Evolutionary conservation across 2,329 filamentous ascomycete species (phyloP), one percentile per base, ranked within the genome.

Genomic region (Xylaria multiplex): DNA sequence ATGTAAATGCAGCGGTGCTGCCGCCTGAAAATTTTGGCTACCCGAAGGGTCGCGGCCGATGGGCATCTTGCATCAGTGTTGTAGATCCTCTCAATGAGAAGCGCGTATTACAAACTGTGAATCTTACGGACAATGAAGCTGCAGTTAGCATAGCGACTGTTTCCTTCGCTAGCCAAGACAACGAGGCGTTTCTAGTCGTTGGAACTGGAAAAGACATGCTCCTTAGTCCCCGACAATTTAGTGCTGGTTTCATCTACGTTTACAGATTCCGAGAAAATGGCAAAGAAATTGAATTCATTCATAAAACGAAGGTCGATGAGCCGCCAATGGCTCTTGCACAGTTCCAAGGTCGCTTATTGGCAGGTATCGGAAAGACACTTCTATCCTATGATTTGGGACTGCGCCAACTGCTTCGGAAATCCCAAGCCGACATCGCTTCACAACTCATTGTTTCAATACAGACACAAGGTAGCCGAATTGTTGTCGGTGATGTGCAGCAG

Each of bases 41-140:
- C 74, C 92, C 96, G 9, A 88, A 90, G 63, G 93, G 89, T 27
- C 89, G 87, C 66, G 91, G 92, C 22, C 91, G 95, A 70, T 99
- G 96, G 96, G 93, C 96, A 46, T 98, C 95, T 9, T 98, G 94
- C 78, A 94, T 99, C 71, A 93, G 93, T 74, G 87, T 97, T 22
- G 86, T 99, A 19, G 96, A 99, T 74, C 94, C 96, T 0, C 77
- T 95, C 2, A 86, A 83, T 16, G 87, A 91, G 55, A 94, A 96
- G 73, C 82, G 80, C 3, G 90, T 97, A 1, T 78, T 96, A 4
- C 90, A 92, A 69, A 93, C 89, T 0, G 83, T 98, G 48, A 91
- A 98, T 65, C 80, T 99, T 0, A 90, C 91, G 56, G 90, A 96
- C 46, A 98, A 99, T 72, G 94, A 98, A 79, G 93, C 93, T 19